Evolutionary conservation across 2,329 filamentous ascomycete species (phyloP).

Genomic region (Aciculosporium take): DNA sequence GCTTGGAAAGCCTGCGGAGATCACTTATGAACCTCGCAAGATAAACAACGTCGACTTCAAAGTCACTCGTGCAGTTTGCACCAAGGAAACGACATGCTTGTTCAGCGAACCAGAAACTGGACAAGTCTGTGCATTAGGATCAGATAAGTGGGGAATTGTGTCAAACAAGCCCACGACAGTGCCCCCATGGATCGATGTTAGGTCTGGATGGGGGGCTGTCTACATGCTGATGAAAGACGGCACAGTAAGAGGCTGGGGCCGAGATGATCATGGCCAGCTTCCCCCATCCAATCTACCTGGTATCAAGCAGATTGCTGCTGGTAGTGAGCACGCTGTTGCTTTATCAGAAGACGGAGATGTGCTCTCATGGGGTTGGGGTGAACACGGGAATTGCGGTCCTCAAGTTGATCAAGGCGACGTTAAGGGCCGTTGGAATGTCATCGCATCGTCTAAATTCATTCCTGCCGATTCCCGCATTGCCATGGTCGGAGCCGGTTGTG

Average conservation of each 20-base stretch:
- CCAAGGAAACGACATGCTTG: slow-evolving; percentile 73
- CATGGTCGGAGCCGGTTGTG: slow-evolving; percentile 69
- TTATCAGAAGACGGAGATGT: slow-evolving; percentile 51
- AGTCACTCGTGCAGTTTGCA: slow-evolving; percentile 57
- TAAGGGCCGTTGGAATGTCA: slow-evolving; percentile 52
- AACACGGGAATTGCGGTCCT: slow-evolving; percentile 90
- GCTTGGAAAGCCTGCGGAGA: slow-evolving; percentile 44
- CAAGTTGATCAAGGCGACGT: slow-evolving; percentile 50
- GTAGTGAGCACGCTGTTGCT: slow-evolving; percentile 81
- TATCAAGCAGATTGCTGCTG: slow-evolving; percentile 54
- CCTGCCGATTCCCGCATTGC: slow-evolving; percentile 37
- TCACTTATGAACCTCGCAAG: slow-evolving; percentile 45
- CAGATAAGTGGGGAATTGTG: slow-evolving; percentile 56
- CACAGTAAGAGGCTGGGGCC: slow-evolving; percentile 58
- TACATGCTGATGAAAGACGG: slow-evolving; percentile 53
- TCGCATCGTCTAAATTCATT: slow-evolving; percentile 44
- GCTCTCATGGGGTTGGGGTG: slow-evolving; percentile 88
- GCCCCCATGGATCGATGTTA: slow-evolving; percentile 50
- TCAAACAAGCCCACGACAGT: slow-evolving; percentile 40
- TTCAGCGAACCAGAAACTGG: slow-evolving; percentile 42
- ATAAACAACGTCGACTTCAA: slow-evolving; percentile 45
- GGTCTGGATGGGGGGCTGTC: slow-evolving; percentile 70
- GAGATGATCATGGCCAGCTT: slow-evolving; percentile 74
- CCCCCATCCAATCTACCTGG: slow-evolving; percentile 46
- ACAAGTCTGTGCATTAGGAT: slow-evolving; percentile 52